phyloP scores from a whole-genome alignment of 371 early-diverging fungal genomes.

The Apophysomyces ossiformis region DNA sequence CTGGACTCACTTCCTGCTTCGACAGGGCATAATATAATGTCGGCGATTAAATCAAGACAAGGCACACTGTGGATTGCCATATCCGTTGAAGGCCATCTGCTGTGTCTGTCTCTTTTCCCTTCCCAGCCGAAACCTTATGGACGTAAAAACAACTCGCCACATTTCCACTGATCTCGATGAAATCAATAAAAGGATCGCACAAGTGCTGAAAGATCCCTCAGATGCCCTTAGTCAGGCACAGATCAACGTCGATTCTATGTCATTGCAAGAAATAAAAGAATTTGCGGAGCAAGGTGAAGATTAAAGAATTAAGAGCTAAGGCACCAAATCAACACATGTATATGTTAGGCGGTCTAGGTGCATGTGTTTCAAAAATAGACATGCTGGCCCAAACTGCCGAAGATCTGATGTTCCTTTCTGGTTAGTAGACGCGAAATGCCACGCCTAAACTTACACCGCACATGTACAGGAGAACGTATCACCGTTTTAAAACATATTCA shows the following conservation, averaged over 20 bases:
- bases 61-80: slow-evolving; percentile 9
- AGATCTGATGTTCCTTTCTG: slow-evolving; percentile 63
- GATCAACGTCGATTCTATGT: slow-evolving; percentile 44
- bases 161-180: slow-evolving; percentile 48
- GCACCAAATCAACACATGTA: background rate
- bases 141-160: slow-evolving; percentile 42
- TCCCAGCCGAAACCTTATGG: slow-evolving; percentile 26
- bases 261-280: slow-evolving; percentile 34
- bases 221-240: slow-evolving; percentile 29
- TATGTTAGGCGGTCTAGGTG: slow-evolving; percentile 46
- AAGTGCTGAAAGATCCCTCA: slow-evolving; percentile 39
- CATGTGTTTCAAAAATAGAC: slow-evolving; percentile 57
- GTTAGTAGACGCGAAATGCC: slow-evolving; percentile 25
- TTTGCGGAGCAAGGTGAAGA: slow-evolving; percentile 50
- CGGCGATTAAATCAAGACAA: background rate
- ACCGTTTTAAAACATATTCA: slow-evolving; percentile 49
- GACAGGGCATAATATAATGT: background rate
- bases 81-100: slow-evolving; percentile 9
- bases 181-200: slow-evolving; percentile 39
- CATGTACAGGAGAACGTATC: slow-evolving; percentile 46
- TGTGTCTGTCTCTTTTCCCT: slow-evolving; percentile 1
- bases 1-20: background rate
- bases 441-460: background rate
- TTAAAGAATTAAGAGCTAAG: background rate
- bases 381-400: slow-evolving; percentile 53